These are phyloP conservation scores for Vitis rotundifolia DNA, from an alignment of 164 flowering plant genomes.

Conservation along the genomic window DNA sequence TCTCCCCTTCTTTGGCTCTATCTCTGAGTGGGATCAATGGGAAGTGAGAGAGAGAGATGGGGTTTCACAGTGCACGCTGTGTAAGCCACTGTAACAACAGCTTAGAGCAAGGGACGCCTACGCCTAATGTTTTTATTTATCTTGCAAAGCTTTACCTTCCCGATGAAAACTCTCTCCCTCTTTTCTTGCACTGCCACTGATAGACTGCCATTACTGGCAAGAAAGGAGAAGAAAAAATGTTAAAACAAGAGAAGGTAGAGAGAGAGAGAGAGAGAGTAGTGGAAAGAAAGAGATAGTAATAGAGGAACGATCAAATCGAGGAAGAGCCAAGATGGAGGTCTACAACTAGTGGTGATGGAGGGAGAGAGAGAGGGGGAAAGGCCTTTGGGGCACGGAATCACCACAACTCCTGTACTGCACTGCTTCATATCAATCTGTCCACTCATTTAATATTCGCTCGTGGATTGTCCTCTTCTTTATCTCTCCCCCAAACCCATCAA, in stretches of 20 bases:
- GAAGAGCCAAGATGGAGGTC: slow-evolving; percentile 3
- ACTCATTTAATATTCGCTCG: slow-evolving; percentile 35
- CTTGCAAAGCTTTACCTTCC: slow-evolving; percentile 61
- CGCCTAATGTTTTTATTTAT: background rate
- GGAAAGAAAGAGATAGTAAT: slow-evolving; percentile 13
- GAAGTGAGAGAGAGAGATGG: slow-evolving; percentile 4
- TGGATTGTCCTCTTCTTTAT: slow-evolving; percentile 15
- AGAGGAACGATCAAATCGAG: slow-evolving; percentile 33
- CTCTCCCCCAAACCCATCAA: background rate
- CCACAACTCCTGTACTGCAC: slow-evolving; percentile 5
- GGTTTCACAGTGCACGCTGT: slow-evolving; percentile 3
- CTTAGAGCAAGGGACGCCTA: background rate
- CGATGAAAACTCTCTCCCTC: slow-evolving; percentile 60
- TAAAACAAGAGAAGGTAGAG: slow-evolving; percentile 5
- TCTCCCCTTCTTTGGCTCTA: background rate
- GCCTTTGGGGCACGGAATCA: slow-evolving; percentile 30
- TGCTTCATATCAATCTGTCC: slow-evolving; percentile 30
- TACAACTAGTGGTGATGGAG: slow-evolving; percentile 1
- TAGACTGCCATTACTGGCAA: slow-evolving; percentile 58
- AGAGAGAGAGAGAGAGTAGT: slow-evolving; percentile 9
- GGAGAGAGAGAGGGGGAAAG: slow-evolving; percentile 4
- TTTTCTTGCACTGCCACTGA: slow-evolving; percentile 67
- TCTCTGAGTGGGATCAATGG: background rate
- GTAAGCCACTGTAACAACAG: background rate
- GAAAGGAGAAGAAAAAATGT: slow-evolving; percentile 20